Conservation (phyloP, 2,329 filamentous ascomycete genomes). For the Colletotrichum somersetense region DNA sequence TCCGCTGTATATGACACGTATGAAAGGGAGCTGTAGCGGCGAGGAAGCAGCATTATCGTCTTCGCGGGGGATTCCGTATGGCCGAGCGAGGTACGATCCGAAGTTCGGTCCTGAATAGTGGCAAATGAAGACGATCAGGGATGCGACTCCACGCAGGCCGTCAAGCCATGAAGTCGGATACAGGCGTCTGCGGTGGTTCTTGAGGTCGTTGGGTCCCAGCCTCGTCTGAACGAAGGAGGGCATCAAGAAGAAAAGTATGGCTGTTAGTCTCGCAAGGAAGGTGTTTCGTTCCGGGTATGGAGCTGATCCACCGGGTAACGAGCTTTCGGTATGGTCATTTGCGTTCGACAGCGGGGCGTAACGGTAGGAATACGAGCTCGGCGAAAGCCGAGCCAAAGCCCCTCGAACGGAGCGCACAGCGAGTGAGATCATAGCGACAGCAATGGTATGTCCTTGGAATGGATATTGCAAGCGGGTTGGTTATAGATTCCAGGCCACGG, state of each 20-base stretch:
- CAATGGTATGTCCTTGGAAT: slow-evolving; percentile 16
- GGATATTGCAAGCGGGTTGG: neutral
- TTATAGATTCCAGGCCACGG: neutral
- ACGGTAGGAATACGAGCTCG: slow-evolving; percentile 1
- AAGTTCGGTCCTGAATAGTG: slow-evolving; percentile 60
- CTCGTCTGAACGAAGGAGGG: slow-evolving; percentile 50
- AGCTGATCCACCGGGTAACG: slow-evolving; percentile 13
- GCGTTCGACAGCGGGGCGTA: slow-evolving; percentile 30
- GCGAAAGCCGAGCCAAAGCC: slow-evolving; percentile 37
- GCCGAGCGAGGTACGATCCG: slow-evolving; percentile 47
- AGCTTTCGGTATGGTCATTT: slow-evolving; percentile 23
- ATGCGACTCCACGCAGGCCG: slow-evolving; percentile 62
- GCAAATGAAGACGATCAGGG: slow-evolving; percentile 61
- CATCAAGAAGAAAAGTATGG: slow-evolving; percentile 46
- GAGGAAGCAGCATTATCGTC: slow-evolving; percentile 51
- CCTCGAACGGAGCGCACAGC: slow-evolving; percentile 40
- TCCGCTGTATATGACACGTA: slow-evolving; percentile 59
- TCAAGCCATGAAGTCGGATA: slow-evolving; percentile 63
- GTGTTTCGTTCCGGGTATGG: neutral
- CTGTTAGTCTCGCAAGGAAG: slow-evolving; percentile 28
- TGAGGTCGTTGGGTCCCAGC: slow-evolving; percentile 44
- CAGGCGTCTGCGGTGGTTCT: slow-evolving; percentile 41
- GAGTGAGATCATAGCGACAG: slow-evolving; percentile 36
- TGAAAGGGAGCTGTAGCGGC: slow-evolving; percentile 58
- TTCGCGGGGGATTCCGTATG: slow-evolving; percentile 50